Evolutionary conservation across 495 filamentous ascomycete species (phyloP).

Genomic region (Hypomontagnella submonticulosa): DNA sequence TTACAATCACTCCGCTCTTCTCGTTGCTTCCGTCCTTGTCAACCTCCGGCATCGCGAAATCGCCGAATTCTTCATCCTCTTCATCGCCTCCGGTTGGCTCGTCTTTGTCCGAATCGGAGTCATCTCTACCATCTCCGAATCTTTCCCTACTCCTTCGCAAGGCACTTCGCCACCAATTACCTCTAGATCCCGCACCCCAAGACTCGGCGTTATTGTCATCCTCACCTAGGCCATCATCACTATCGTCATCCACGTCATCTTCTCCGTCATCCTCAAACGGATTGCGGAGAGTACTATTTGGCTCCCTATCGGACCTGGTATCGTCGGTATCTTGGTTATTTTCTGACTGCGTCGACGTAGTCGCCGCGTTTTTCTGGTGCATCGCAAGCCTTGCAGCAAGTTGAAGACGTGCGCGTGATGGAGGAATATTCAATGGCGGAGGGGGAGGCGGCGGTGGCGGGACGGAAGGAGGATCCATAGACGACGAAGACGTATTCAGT

Average conservation of each 20-base stretch:
- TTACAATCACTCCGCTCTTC: slow-evolving; percentile 54
- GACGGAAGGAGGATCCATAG: slow-evolving; percentile 61
- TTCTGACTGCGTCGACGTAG: slow-evolving; percentile 49
- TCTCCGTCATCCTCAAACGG: slow-evolving; percentile 62
- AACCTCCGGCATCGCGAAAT: slow-evolving; percentile 64
- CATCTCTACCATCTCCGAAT: slow-evolving; percentile 60
- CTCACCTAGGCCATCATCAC: slow-evolving; percentile 54
- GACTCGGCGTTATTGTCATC: slow-evolving; percentile 47
- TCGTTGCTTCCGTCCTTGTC: slow-evolving; percentile 43
- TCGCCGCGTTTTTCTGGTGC: slow-evolving; percentile 72
- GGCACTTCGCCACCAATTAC: slow-evolving; percentile 59
- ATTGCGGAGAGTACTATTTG: slow-evolving; percentile 49
- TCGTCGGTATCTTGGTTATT: slow-evolving; percentile 43
- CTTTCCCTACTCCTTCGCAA: slow-evolving; percentile 51
- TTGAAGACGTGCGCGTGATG: slow-evolving; percentile 87
- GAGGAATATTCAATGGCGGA: slow-evolving; percentile 79
- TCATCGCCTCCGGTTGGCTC: slow-evolving; percentile 55
- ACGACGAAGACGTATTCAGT: slow-evolving; percentile 53
- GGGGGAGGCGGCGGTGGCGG: slow-evolving; percentile 66
- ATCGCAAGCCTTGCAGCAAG: slow-evolving; percentile 83
- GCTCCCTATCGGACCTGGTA: slow-evolving; percentile 40
- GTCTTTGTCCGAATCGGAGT: slow-evolving; percentile 54
- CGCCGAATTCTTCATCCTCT: slow-evolving; percentile 63
- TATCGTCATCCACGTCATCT: slow-evolving; percentile 59
- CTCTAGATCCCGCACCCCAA: slow-evolving; percentile 50